Conservation (phyloP, 192 early-diverging fungal species). For the Haplosporangium gracile region DNA sequence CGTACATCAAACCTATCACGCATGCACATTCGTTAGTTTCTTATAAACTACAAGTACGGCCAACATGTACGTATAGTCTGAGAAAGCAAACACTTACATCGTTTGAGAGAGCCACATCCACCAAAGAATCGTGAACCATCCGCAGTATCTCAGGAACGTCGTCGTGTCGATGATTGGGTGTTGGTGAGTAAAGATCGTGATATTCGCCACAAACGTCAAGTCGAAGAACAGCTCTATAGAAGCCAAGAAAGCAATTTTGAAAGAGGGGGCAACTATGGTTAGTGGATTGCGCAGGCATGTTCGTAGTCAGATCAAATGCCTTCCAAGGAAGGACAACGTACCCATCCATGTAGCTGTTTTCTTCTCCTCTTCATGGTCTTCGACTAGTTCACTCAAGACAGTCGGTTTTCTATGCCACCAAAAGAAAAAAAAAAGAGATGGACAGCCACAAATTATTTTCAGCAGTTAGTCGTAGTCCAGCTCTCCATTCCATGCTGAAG, state of each 20-base stretch:
- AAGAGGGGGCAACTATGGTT: no score
- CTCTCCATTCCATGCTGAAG: background rate
- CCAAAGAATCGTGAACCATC: constrained; percentile 62
- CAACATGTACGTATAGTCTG: no score
- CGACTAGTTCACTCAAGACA: constrained; percentile 16
- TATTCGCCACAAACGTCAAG: constrained; percentile 62
- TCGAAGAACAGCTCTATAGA: constrained; percentile 62
- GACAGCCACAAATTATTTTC: background rate
- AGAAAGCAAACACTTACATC: constrained; percentile 19
- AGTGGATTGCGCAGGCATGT: background rate
- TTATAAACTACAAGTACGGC: background rate
- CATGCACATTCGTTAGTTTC: background rate
- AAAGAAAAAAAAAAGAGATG: background rate
- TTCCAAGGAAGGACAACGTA: background rate
- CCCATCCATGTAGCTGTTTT: constrained; percentile 54
- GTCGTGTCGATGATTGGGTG: constrained; percentile 57
- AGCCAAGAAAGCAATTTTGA: no score
- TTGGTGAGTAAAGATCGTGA: constrained; percentile 62
- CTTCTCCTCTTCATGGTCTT: constrained; percentile 6
- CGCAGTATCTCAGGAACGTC: constrained; percentile 53
- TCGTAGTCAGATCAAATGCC: background rate
- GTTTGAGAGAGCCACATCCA: constrained; percentile 64
- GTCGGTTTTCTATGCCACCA: constrained; percentile 22
- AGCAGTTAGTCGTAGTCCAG: background rate
- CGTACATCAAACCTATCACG: constrained; percentile 40